Evolutionary conservation across 139 green algal genomes (phyloP).

Genomic region (Picochlorum sp.): DNA sequence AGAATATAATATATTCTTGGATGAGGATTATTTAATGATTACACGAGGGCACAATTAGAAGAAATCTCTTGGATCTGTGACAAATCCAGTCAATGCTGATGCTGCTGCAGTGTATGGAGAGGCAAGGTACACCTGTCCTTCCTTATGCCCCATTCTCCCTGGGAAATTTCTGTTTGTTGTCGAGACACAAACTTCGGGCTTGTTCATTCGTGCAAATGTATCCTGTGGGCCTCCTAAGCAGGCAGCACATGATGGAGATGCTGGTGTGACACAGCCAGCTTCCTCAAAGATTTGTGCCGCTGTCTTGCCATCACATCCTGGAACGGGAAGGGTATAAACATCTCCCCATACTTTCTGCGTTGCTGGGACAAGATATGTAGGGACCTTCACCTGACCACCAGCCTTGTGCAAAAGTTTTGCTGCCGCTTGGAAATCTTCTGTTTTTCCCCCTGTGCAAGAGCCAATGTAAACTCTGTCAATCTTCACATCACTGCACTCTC

Average conservation of each 20-base stretch:
- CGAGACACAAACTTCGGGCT: constrained; percentile 86
- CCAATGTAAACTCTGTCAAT: constrained; percentile 97
- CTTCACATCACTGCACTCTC: constrained; percentile 71
- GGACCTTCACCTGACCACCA: constrained; percentile 78
- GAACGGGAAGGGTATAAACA: constrained; percentile 82
- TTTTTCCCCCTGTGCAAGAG: constrained; percentile 84
- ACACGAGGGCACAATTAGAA: constrained; percentile 23
- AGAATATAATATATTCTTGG: neutral
- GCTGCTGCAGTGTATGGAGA: constrained; percentile 88
- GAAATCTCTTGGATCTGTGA: constrained; percentile 84
- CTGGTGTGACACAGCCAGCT: constrained; percentile 79
- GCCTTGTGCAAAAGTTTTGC: constrained; percentile 81
- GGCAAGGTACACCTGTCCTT: constrained; percentile 90
- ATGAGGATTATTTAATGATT: constrained; percentile 1
- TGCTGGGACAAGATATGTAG: constrained; percentile 90
- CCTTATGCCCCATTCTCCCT: constrained; percentile 95
- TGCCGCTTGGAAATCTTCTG: constrained; percentile 85
- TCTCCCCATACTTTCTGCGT: constrained; percentile 96
- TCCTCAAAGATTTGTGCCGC: constrained; percentile 89
- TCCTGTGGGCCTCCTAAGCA: constrained; percentile 88
- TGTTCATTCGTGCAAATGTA: constrained; percentile 94
- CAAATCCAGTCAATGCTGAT: constrained; percentile 69
- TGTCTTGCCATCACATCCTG: constrained; percentile 88
- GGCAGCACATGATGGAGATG: constrained; percentile 79
- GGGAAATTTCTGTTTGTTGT: constrained; percentile 98